Base-by-base conservation (phyloP, 148 eudicot genomes). In the Silene conica region DNA sequence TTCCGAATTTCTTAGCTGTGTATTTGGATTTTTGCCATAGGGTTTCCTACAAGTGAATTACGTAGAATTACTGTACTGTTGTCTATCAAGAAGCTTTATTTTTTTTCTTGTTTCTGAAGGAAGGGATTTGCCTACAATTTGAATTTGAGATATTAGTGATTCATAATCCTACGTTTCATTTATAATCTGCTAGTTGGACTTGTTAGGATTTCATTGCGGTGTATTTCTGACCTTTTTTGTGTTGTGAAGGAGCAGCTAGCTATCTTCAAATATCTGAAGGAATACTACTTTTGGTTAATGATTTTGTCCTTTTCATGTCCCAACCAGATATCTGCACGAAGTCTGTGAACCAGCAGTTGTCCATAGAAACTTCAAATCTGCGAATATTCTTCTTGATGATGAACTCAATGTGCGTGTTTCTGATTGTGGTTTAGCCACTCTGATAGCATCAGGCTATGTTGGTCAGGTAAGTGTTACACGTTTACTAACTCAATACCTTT, bases 311-410 rank as follows among this genome's bases (percentile, higher is more conserved):
- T 58, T 48, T 66, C 25, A 16, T 56, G n/a, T 76, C 71, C 56
- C 61, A 70, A 54, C 67, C 73, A 78, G 98, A 84, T 95, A 95
- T 82, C 82, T 95, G 77, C 97, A 95, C 22, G 98, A 95, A 85
- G 74, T 83, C 70, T 95, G 93, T 77, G 98, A 95, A 77, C 98
- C 98, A 66, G 87, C 96, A 59, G 81, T 95, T 54, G 85, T 95
- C 43, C 98, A 95, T 79, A 82, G 96, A 81, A 92, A 95, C 82
- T 92, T 95, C 89, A 95, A 95, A 81, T 85, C 97, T 62, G 89
- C 84, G 10, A 95, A 95, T 83, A 86, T 95, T 80, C 96, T 95
- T 73, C 96, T 95, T 25, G 96, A 95, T 79, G 97, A 95, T 72
- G 97, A 90, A 63, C 88, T 92, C 45, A 76, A 79, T 63, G 96